Evolutionary conservation across 1,284 basidiomycete species (phyloP), one percentile per base, ranked within the genome.

Genomic region (Laetiporus sulphureus): DNA sequence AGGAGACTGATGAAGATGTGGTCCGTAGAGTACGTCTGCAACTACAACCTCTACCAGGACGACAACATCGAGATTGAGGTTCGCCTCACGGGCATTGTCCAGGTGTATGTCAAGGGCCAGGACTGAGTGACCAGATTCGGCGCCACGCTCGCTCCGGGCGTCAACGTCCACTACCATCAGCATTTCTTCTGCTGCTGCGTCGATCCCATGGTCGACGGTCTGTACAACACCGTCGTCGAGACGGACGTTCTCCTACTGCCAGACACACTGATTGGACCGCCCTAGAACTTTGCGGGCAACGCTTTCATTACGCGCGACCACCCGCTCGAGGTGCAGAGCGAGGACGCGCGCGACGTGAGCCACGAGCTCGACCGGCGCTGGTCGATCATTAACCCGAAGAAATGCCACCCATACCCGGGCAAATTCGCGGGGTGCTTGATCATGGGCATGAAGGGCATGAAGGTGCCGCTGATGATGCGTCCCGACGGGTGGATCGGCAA

Each of bases 131-230:
- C 63, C 48, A 76, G 79, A 12, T 80, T 81, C 60, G 91, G 88
- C 25, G 85, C 80, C 13, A 70, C 75, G 31, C 81, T 97, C 41
- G 91, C 91, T 0, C 90, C 88, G n/a, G 76, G 77, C 32, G 73
- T 97, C 57, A 83, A 82, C 49, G 93, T 90, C 0, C 92, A 95
- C 37, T 78, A 92, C 61, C 93, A 96, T 61, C 91, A 95, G 58
- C 92, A 95, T 59, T 62, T 91, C 41, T 83, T 83, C 65, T 79
- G 70, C 22, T 37, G 91, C 46, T 82, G 89, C 38, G 68, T 95
- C 36, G 93, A 97, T 66, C 89, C 92, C 1, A 94, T 94, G 87
- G 70, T 96, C 48, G 93, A 96, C 57, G 94, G 94, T 3, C 65
- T 94, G 38, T 64, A 72, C 48, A 96, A 96, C 65, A 80, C 81